Evolutionary conservation across 176 grass and related monocot genomes (phyloP).

Genomic region (Cenchrus purpureus): DNA sequence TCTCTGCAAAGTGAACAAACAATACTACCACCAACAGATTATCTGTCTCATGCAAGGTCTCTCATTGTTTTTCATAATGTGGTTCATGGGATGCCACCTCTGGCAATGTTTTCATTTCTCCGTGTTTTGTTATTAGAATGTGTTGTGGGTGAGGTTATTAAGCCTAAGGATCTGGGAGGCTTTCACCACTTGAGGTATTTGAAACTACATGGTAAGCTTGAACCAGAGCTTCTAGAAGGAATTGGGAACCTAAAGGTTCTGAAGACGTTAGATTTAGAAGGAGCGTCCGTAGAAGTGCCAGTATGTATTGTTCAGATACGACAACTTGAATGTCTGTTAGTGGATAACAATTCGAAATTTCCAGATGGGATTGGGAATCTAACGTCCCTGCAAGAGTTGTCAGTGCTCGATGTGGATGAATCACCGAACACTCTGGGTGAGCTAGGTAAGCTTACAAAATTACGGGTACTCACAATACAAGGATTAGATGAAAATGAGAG

Average conservation of each 20-base stretch:
- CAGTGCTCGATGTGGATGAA: neutral
- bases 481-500: neutral
- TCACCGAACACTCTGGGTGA: neutral
- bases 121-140: neutral
- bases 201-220: neutral
- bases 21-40: neutral
- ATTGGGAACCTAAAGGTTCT: neutral
- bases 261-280: neutral
- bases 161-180: neutral
- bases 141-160: too few species aligned
- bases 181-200: neutral
- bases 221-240: neutral
- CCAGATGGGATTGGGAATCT: neutral
- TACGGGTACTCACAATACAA: neutral
- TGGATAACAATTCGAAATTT: too few species aligned
- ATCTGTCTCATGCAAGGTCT: neutral
- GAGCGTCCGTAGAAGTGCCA: fast-evolving
- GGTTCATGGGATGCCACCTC: neutral
- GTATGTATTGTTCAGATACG: neutral
- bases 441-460: neutral
- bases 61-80: neutral
- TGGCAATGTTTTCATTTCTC: neutral
- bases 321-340: neutral
- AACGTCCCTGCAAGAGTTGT: neutral
- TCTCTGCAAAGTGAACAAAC: neutral